Conservation (phyloP, 2,329 filamentous ascomycete genomes). For the Blastomyces parvus region DNA sequence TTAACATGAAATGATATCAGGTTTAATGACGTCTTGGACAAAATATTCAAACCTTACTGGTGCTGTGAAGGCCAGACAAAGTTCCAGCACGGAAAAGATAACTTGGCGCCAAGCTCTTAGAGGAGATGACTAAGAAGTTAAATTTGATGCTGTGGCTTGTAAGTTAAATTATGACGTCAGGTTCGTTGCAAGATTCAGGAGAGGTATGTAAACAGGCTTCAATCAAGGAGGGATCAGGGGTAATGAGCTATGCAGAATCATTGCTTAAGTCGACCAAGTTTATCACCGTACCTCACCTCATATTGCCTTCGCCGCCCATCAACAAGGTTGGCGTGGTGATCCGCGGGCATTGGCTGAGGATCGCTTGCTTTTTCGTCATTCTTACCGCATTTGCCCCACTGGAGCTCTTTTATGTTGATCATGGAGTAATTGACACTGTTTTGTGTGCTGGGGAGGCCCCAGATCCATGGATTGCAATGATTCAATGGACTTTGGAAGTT, state of each 20-base stretch:
- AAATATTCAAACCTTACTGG: not conserved
- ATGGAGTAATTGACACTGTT: not conserved
- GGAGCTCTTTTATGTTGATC: not conserved
- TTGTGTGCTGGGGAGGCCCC: too few relatives aligned
- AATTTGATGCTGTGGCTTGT: not conserved
- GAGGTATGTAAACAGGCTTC: not conserved
- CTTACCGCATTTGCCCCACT: slow-evolving; percentile 16
- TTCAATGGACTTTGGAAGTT: not conserved
- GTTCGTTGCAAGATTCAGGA: not conserved
- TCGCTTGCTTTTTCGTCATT: slow-evolving; percentile 8
- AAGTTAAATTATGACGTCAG: not conserved
- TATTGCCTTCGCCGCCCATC: not conserved
- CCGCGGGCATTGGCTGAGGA: not conserved
- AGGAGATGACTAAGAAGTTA: not conserved
- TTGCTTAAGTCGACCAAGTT: not conserved
- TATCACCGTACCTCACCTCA: not conserved
- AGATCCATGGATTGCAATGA: not conserved
- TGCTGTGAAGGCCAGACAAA: not conserved
- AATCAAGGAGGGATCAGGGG: not conserved
- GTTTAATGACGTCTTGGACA: not conserved
- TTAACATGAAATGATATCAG: not conserved
- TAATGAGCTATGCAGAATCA: not conserved
- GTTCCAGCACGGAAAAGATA: not conserved
- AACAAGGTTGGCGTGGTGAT: not conserved
- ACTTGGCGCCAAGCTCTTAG: not conserved